A percentile compares a stretch with the other conserved stretches of the same genome.
Conservation (phyloP, 495 filamentous ascomycete genomes). For the Monascus purpureus region DNA sequence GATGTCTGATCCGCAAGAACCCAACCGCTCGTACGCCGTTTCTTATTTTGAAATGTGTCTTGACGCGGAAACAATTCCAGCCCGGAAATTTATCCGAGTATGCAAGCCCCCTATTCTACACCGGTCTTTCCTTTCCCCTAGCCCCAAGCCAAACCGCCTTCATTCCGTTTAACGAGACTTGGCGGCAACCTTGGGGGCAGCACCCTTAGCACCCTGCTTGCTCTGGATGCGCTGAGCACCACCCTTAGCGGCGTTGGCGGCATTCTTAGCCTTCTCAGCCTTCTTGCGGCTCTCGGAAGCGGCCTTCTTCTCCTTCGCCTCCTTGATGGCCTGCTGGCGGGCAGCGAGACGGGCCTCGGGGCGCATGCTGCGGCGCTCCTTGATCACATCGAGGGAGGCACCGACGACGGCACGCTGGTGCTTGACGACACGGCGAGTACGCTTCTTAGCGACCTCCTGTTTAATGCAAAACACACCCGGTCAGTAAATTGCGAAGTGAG, state of each 20-base stretch:
- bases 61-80: conserved; percentile 15
- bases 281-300: conserved; percentile 84
- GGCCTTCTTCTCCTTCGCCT: conserved; percentile 93
- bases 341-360: conserved; percentile 91
- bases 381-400: conserved; percentile 98
- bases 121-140: conserved; percentile 9
- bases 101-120: conserved; percentile 7
- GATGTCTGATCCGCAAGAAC: conserved; percentile 8
- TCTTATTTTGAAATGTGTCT: conserved; percentile 6
- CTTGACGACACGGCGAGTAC: conserved; percentile 96
- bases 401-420: conserved; percentile 97
- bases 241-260: conserved; percentile 58
- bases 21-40: conserved; percentile 13
- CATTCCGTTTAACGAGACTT: conserved; percentile 62
- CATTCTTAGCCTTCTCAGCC: conserved; percentile 96
- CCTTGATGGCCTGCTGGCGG: conserved; percentile 81
- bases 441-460: conserved; percentile 99
- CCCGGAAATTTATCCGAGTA: conserved; percentile 14
- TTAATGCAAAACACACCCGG: conserved; percentile 14
- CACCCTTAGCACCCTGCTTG: conserved; percentile 95
- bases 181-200: conserved; percentile 71
- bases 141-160: conserved; percentile 19
- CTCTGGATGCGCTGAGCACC: conserved; percentile 64
- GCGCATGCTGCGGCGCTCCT: conserved; percentile 87
- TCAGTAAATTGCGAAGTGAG: conserved; percentile 22